Conservation (phyloP, 345 rosid species). For the Orychophragmus violaceus region DNA sequence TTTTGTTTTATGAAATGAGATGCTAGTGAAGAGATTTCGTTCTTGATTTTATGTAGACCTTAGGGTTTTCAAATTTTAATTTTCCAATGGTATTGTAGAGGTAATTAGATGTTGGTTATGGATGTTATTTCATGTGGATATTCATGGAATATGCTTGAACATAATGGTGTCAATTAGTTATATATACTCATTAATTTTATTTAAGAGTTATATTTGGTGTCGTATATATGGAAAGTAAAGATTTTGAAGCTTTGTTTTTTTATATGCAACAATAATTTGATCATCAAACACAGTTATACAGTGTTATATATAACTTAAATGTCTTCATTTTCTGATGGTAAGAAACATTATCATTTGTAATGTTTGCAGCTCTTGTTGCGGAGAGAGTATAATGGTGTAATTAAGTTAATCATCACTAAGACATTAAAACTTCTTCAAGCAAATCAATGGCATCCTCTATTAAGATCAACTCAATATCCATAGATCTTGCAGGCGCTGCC, state of each 20-base stretch:
- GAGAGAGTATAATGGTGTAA: constrained; percentile 30
- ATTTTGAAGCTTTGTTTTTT: constrained; percentile 3
- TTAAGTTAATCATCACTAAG: constrained; percentile 26
- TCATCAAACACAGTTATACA: too few relatives aligned
- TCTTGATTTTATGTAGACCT: constrained; percentile 30
- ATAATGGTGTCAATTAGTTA: not conserved
- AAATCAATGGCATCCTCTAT: constrained; percentile 42
- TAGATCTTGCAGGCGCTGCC: constrained; percentile 45
- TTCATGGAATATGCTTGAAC: constrained; percentile 9
- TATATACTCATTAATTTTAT: not conserved
- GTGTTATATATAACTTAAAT: not conserved
- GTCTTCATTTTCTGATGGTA: not conserved
- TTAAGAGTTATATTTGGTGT: constrained; percentile 12
- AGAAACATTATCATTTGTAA: not conserved
- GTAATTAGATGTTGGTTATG: not conserved
- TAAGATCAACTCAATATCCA: constrained; percentile 54
- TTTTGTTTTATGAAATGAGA: constrained; percentile 9
- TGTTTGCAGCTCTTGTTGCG: constrained; percentile 11
- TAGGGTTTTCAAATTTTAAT: constrained; percentile 38
- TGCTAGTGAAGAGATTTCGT: constrained; percentile 2
- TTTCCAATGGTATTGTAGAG: not conserved
- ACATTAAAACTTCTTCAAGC: constrained; percentile 20
- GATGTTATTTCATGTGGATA: constrained; percentile 52
- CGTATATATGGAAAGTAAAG: constrained; percentile 11
- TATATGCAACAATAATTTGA: not conserved